Base-by-base conservation (phyloP, 2,329 filamentous ascomycete genomes). In the Macrophomina phaseolina region DNA sequence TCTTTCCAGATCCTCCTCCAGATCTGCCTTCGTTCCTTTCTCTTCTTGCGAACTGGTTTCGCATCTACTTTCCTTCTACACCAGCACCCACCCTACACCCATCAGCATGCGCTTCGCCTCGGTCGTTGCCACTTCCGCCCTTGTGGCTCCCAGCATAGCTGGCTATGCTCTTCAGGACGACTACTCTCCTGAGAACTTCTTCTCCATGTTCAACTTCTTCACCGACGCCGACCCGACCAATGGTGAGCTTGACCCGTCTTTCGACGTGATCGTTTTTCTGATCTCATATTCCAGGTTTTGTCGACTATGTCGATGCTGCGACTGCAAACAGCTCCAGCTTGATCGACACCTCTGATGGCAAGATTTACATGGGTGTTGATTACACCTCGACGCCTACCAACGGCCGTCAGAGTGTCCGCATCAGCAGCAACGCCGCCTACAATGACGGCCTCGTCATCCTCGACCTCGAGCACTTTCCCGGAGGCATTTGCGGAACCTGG, bases 391-490 rank as follows among this genome's bases (percentile, higher is more conserved):
- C 73, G 63, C 74, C 78, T 8, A 75, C 77, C 5, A 71, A 75
- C 8, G 81, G 80, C 60, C 77, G 84, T 4, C 76, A 78, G 14
- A 83, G 81, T 63, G 74, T 86, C 8, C 81, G 84, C 14, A 70
- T 86, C 5, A 78, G 78, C 42, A 81, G 79, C 71, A 82, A 81
- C 68, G 77, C 80, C 52, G 77, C 75, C 11, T 85, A 84, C 70
- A 79, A 81, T 67, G 72, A 75, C 32, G 83, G 83, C 28, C 74
- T 84, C n/a, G 75, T 86, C 42, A 78, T 84, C 3, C 71, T 81
- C 36, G 83, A 86, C 70, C 77, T 86, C 61, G 77, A 77, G 32
- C 84, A 86, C 68, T 84, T 85, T 76, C 84, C 84, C 1, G 79
- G 78, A 9, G 81, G 81, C 38, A 70, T 73, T 28, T 85, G 81